phyloP scores from a whole-genome alignment of 768 basidiomycete genomes.

The Pleurotus tuber-regium region DNA sequence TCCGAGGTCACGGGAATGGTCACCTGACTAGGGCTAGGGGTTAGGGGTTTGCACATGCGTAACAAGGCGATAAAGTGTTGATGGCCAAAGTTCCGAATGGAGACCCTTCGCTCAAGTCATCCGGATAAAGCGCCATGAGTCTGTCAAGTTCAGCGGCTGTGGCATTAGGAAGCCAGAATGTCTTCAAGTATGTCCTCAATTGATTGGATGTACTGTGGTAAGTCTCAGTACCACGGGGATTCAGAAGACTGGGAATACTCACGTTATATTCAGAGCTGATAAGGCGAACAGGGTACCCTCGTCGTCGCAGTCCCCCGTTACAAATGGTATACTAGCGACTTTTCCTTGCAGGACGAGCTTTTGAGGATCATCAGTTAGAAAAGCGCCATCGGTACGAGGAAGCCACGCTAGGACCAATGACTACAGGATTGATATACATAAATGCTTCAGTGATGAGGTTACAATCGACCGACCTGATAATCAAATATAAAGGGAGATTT shows the following conservation, averaged over 20 bases:
- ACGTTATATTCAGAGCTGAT: constrained; percentile 27
- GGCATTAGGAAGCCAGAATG: constrained; percentile 22
- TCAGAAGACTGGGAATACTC: background rate
- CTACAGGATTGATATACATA: constrained; percentile 28
- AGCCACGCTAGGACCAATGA: constrained; percentile 45
- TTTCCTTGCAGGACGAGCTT: constrained; percentile 39
- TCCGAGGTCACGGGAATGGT: no score
- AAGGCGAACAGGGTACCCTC: constrained; percentile 36
- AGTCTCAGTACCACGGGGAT: background rate
- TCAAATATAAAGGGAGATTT: constrained; percentile 34
- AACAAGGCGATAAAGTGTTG: constrained; percentile 42
- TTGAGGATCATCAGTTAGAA: constrained; percentile 44
- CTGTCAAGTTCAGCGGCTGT: constrained; percentile 25
- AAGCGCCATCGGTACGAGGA: constrained; percentile 47
- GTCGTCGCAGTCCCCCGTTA: constrained; percentile 38
- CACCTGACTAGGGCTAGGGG: no score
- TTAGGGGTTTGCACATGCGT: no score
- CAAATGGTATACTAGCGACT: constrained; percentile 46
- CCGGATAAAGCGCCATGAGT: constrained; percentile 35
- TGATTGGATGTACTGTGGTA: constrained; percentile 19
- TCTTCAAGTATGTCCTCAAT: constrained; percentile 26
- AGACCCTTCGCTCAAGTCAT: constrained; percentile 41
- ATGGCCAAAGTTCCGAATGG: constrained; percentile 47
- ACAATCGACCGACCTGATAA: constrained; percentile 31
- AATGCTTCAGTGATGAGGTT: background rate